Base-by-base conservation (phyloP, 1,284 basidiomycete species). In the Sporisorium graminicola region DNA sequence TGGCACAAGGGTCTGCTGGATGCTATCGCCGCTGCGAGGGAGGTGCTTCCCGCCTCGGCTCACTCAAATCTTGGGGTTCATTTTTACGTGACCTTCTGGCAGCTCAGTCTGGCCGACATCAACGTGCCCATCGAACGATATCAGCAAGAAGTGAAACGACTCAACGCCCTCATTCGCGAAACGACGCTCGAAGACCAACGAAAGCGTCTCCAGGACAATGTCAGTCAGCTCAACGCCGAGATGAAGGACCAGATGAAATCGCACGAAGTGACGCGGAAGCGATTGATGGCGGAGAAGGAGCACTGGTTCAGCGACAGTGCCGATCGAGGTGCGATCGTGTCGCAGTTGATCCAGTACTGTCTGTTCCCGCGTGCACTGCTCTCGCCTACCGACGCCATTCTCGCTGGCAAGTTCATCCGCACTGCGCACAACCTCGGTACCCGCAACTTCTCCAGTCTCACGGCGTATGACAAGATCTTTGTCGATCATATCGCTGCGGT, bases 381-480 rank as follows among this genome's bases (percentile, higher is more conserved):
- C 16, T 96, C 95, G 0, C 94, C 95, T 0, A 94, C 95, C 89
- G 97, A 99, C 86, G 97, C 97, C 12, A 92, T 96, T 60, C 99
- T 92, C 77, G 94, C 95, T 66, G 92, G 94, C 9, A 92, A 94
- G 78, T 93, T 99, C 82, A 92, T 99, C 83, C 92, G 93, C 79
- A 89, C 92, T 8, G 88, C 97, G 56, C 96, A 99, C 81, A 89
- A 90, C 22, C 90, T 93, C 80, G 94, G 94, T 14, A 94, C 95
- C 0, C 90, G 91, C 13, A 92, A 92, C 5, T 98, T 98, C 85
- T 91, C 92, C 33, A 95, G 94, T 0, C 86, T 97, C 12, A 90
- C 94, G 91, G 88, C 96, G 29, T 90, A 97, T 58, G 91, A 92
- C 35, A 92, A 94, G 69, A 91, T 93, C 76, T 78, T 85, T 64